Evolutionary conservation across 352 stramenopile genomes (phyloP), one percentile per base, ranked within the genome.

Genomic region (Pythium biforme): DNA sequence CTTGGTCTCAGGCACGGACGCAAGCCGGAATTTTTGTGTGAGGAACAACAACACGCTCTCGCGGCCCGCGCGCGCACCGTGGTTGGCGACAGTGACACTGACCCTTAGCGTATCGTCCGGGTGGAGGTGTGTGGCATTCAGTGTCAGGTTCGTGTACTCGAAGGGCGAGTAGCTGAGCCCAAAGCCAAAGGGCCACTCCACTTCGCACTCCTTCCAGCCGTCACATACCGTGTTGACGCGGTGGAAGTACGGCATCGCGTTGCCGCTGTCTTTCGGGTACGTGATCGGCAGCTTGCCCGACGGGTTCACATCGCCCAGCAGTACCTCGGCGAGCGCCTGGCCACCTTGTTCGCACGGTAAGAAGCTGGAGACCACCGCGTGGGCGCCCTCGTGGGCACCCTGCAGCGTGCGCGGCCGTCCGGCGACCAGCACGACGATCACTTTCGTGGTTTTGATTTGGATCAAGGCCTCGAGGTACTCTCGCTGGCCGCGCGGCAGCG

Each of bases 311-410:
- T 73, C 60, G 2, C 87, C 89, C 57, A 88, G 76, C 20, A 95
- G 46, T 4, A 95, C 64, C 22, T 93, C 77, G 0, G 79, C 73
- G 9, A 96, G 59, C 1, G 84, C 86, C 59, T 89, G 56, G 1
- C 87, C 89, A n/a, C 89, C 89, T 59, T 85, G 75, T 48, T 93
- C 82, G 33, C 89, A 92, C 3, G 83, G 84, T 22, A 96, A 47
- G 57, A 89, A 83, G 40, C 81, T 89, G 47, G 86, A 48, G 1
- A 96, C 19, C 23, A 95, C 77, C 4, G 86, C 87, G 14, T 80
- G 61, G 0, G 76, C 81, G 19, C 74, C 51, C 5, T 75, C 47
- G 29, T 88, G 76, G 0, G 75, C 66, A 22, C 60, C 72, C 22
- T 74, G 45, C 10, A 96, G 73, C 22, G 92, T 69, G 1, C 87